Base-by-base conservation (phyloP, 2,329 filamentous ascomycete species). In the Neonectria neomacrospora region DNA sequence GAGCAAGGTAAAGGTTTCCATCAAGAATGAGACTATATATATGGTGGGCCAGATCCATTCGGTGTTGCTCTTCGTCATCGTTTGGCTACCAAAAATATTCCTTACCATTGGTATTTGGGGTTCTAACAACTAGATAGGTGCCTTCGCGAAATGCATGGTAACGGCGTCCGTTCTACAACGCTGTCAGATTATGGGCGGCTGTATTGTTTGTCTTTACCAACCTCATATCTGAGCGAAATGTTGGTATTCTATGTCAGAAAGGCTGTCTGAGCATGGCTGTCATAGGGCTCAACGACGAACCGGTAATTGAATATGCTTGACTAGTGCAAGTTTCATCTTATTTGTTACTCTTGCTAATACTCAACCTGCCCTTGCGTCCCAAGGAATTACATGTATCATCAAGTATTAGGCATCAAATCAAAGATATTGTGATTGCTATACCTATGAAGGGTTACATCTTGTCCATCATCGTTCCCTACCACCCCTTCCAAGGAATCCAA, bases 401-500 rank as follows among this genome's bases (percentile, higher is more conserved):
- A n/a, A n/a, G n/a, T n/a, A n/a, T n/a, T n/a, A n/a, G n/a, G n/a
- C n/a, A n/a, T n/a, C n/a, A n/a, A n/a, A 5, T 34, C 32, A 14
- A 16, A 34, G 5, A 12, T 7, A 34, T 37, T 37, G 14, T 6
- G 1, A 16, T 34, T 37, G 16, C 14, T 37, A n/a, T n/a, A 41
- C 4, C 7, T 41, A 20, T 20, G n/a, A 8, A 11, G 37, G 4
- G 5, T 20, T 11, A n/a, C n/a, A 18, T 20, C 8, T 41, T 18
- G n/a, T 10, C 16, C 9, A 39, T 5, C 3, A 41, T 18, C 3
- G 8, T 64, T 37, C 23, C 34, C 9, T 69, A 73, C 71, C 71
- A 73, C 2, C 78, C 78, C 66, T 79, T 80, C 74, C 77, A 80
- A 14, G 78, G 78, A 39, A 78, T 58, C 77, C 77, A 79, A 11